Evolutionary conservation across 805 yeast genomes (phyloP).

Genomic region (Candida piceae): DNA sequence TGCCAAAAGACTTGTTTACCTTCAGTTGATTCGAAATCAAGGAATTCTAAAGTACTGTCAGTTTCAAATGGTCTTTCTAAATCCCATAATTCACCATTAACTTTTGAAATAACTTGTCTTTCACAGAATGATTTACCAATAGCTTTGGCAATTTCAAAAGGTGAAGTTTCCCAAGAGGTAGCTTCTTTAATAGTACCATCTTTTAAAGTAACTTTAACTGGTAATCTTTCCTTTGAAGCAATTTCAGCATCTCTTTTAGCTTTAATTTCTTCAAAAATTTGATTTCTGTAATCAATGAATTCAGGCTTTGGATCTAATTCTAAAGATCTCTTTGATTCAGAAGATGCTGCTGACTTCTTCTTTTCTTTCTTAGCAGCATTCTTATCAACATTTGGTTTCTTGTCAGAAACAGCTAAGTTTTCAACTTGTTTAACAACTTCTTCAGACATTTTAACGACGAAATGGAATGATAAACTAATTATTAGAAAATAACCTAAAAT

Average conservation of each 20-base stretch:
- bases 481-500: too few relatives aligned
- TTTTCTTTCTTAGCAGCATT: constrained; percentile 18
- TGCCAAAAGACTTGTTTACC: constrained; percentile 98
- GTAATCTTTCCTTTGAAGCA: constrained; percentile 50
- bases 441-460: constrained; percentile 28
- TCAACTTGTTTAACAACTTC: constrained; percentile 47
- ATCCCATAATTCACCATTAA: constrained; percentile 91
- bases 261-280: constrained; percentile 75
- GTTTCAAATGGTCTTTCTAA: constrained; percentile 87
- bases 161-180: constrained; percentile 84
- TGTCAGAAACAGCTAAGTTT: constrained; percentile 14
- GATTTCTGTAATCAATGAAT: constrained; percentile 74
- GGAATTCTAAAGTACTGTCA: constrained; percentile 64
- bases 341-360: constrained; percentile 36
- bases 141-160: constrained; percentile 74
- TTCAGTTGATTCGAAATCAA: constrained; percentile 90
- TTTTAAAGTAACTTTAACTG: constrained; percentile 76
- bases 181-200: constrained; percentile 82
- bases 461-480: too few relatives aligned
- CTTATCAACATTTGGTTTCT: constrained; percentile 12
- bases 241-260: constrained; percentile 69
- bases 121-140: constrained; percentile 88
- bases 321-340: constrained; percentile 36
- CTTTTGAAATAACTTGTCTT: constrained; percentile 86
- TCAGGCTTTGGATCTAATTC: constrained; percentile 73